These are phyloP conservation scores for Thalassia testudinum DNA, from an alignment of 116 monocot species.

Conservation along the genomic window DNA sequence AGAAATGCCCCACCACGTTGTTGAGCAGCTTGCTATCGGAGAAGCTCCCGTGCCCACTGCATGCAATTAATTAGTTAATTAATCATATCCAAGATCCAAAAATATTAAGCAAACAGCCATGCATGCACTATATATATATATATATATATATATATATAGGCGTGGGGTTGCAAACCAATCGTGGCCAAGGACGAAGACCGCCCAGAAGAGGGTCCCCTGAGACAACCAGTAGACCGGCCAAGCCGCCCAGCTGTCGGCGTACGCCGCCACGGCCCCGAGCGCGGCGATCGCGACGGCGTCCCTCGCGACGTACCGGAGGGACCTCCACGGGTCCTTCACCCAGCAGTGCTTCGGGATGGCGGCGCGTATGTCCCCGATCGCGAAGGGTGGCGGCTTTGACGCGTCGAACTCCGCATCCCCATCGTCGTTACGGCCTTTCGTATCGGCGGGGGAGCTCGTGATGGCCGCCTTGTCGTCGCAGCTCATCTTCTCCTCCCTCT, in stretches of 20 bases:
- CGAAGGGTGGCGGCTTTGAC: constrained; percentile 63
- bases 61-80: not conserved
- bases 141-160: not conserved
- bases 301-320: constrained; percentile 66
- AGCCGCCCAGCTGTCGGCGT: constrained; percentile 42
- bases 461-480: constrained; percentile 9
- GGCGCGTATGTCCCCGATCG: constrained; percentile 66
- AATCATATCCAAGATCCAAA: not conserved
- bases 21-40: no score
- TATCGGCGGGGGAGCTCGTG: no score
- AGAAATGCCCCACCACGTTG: no score
- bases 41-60: no score
- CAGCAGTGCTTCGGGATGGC: constrained; percentile 93
- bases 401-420: constrained; percentile 39
- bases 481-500: constrained; percentile 3
- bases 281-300: constrained; percentile 50
- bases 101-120: not conserved
- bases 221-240: constrained; percentile 93
- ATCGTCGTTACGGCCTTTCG: not conserved
- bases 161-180: constrained; percentile 55
- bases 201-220: constrained; percentile 97
- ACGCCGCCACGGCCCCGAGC: constrained; percentile 54
- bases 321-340: constrained; percentile 68
- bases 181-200: constrained; percentile 83
- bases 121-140: no score